phyloP scores from a whole-genome alignment of 768 basidiomycete species.

The Phlegmacium glaucopus region DNA sequence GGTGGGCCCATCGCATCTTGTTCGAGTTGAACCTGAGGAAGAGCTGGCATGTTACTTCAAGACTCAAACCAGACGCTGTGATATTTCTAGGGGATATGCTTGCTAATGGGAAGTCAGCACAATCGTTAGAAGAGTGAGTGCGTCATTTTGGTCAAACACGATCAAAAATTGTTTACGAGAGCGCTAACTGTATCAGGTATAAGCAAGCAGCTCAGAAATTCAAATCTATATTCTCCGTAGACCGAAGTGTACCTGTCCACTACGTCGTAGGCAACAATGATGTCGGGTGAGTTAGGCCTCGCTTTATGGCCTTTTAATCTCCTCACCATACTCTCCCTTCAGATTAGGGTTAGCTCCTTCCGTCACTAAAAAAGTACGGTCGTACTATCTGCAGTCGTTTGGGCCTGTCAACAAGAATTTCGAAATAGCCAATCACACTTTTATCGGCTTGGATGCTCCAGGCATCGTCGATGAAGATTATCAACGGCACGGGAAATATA shows the following conservation, averaged over 20 bases:
- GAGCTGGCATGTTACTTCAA: conserved; percentile 62
- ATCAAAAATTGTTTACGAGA: not conserved
- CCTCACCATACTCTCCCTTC: conserved; percentile 2
- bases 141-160: not conserved
- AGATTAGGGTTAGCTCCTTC: conserved; percentile 55
- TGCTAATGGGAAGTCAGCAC: conserved; percentile 55
- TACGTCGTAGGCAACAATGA: conserved; percentile 84
- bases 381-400: conserved; percentile 58
- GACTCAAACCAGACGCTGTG: conserved; percentile 59
- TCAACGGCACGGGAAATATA: conserved; percentile 46
- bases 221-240: conserved; percentile 52
- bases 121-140: conserved; percentile 41
- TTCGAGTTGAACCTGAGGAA: conserved; percentile 62
- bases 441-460: conserved; percentile 73
- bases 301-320: not conserved
- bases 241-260: conserved; percentile 39
- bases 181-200: conserved; percentile 44
- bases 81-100: conserved; percentile 80
- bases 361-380: conserved; percentile 51
- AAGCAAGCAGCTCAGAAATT: conserved; percentile 56
- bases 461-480: conserved; percentile 85
- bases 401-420: conserved; percentile 66
- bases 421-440: conserved; percentile 62
- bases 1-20: conserved; percentile 45
- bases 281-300: conserved; percentile 42